Conservation (phyloP, 331 rosid species). For the Malus hybrid region DNA sequence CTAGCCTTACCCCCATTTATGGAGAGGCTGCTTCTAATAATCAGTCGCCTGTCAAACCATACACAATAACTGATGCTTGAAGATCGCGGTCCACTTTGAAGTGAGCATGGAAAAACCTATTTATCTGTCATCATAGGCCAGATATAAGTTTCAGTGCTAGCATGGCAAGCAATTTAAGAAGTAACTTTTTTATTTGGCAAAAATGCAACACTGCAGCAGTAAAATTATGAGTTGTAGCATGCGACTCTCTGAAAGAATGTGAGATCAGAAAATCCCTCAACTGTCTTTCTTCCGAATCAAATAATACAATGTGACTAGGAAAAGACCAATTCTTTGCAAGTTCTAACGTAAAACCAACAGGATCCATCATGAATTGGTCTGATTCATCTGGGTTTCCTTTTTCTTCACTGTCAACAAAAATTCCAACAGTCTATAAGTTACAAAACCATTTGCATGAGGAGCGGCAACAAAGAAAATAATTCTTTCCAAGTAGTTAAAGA, state of each 20-base stretch:
- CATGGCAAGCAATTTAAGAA: neutral
- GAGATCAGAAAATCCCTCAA: conserved; percentile 43
- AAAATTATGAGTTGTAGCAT: neutral
- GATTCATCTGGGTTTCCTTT: conserved; percentile 70
- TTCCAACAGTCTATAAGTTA: neutral
- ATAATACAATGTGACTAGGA: conserved; percentile 83
- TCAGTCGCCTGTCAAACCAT: conserved; percentile 29
- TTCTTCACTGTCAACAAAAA: conserved; percentile 45
- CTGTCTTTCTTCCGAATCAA: conserved; percentile 57
- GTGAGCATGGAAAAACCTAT: conserved; percentile 73
- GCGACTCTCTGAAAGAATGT: conserved; percentile 61
- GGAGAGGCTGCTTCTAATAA: neutral
- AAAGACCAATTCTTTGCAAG: conserved; percentile 52
- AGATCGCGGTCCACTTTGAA: conserved; percentile 89
- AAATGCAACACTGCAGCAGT: neutral
- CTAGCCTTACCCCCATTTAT: too few relatives aligned
- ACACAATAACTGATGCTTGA: conserved; percentile 68
- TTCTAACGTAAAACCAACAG: conserved; percentile 48
- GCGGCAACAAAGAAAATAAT: neutral
- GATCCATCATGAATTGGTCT: conserved; percentile 73
- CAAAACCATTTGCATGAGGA: neutral
- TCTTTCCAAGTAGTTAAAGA: neutral
- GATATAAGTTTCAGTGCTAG: neutral
- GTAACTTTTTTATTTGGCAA: neutral
- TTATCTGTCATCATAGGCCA: conserved; percentile 38